phyloP scores from a whole-genome alignment of 2,329 filamentous ascomycete genomes.

The Colletotrichum sojae region DNA sequence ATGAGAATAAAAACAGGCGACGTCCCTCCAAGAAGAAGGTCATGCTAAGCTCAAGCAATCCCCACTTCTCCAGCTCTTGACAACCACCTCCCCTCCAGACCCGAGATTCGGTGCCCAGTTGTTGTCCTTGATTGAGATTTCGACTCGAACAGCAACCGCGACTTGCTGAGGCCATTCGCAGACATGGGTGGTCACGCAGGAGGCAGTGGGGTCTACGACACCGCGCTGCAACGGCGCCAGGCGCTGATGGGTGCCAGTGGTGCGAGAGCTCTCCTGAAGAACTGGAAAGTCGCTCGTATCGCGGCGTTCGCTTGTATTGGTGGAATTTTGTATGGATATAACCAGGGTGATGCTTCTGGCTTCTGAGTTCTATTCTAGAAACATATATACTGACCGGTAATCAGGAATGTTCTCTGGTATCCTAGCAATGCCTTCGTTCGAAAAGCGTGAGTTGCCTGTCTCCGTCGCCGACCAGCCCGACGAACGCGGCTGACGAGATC shows the following conservation, averaged over 20 bases:
- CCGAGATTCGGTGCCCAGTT: neutral
- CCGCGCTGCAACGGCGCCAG: constrained; percentile 65
- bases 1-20: constrained; percentile 15
- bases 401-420: constrained; percentile 81
- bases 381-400: constrained; percentile 52
- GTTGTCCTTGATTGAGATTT: neutral
- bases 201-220: constrained; percentile 61
- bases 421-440: constrained; percentile 68
- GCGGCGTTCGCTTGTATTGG: constrained; percentile 75
- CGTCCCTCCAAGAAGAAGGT: neutral
- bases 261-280: constrained; percentile 68
- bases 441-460: constrained; percentile 57
- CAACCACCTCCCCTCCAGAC: neutral
- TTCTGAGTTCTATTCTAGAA: no score
- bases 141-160: neutral
- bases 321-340: constrained; percentile 78
- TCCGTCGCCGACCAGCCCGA: neutral
- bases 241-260: constrained; percentile 68
- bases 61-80: neutral
- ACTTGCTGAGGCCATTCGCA: neutral
- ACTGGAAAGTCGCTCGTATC: constrained; percentile 72
- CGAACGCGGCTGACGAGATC: constrained; percentile 36
- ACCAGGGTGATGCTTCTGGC: constrained; percentile 50
- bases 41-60: neutral
- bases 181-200: constrained; percentile 59